These are phyloP conservation scores for Kodamaea restingae DNA, from an alignment of 805 yeast species.

Conservation along the genomic window DNA sequence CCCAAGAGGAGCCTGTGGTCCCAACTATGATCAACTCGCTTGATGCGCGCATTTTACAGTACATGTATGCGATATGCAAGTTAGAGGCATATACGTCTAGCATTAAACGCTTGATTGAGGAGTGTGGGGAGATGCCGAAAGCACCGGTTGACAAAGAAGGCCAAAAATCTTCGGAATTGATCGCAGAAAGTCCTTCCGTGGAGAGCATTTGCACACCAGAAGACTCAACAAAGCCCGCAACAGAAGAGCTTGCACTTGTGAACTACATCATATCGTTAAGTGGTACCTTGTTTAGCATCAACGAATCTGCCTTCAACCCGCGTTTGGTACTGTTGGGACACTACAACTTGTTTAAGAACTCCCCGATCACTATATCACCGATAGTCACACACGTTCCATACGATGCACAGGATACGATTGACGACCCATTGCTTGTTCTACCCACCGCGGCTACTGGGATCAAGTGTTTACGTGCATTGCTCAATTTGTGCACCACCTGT, in stretches of 20 bases:
- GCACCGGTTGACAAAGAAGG: background rate
- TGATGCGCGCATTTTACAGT: conserved; percentile 59
- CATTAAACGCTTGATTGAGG: conserved; percentile 23
- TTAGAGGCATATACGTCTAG: conserved; percentile 35
- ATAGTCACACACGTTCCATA: conserved; percentile 39
- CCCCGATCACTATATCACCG: conserved; percentile 26
- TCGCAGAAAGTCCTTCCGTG: too few relatives aligned
- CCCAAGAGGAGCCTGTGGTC: background rate
- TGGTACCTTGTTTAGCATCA: conserved; percentile 34
- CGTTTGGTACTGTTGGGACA: conserved; percentile 26
- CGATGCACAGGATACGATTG: conserved; percentile 33
- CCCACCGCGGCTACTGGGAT: conserved; percentile 23
- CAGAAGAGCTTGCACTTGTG: conserved; percentile 22
- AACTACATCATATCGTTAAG: conserved; percentile 33
- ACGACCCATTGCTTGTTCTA: conserved; percentile 27
- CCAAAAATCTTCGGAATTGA: background rate
- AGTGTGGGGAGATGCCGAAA: conserved; percentile 15
- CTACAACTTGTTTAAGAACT: conserved; percentile 23
- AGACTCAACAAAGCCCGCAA: background rate
- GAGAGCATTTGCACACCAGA: too few relatives aligned
- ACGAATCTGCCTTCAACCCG: conserved; percentile 28
- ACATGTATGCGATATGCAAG: conserved; percentile 49
- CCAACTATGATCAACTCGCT: conserved; percentile 23
- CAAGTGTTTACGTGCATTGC: conserved; percentile 28
- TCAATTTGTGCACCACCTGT: conserved; percentile 23